phyloP scores from a whole-genome alignment of 805 yeast genomes.

The Saccharomycopsis lassenensis region DNA sequence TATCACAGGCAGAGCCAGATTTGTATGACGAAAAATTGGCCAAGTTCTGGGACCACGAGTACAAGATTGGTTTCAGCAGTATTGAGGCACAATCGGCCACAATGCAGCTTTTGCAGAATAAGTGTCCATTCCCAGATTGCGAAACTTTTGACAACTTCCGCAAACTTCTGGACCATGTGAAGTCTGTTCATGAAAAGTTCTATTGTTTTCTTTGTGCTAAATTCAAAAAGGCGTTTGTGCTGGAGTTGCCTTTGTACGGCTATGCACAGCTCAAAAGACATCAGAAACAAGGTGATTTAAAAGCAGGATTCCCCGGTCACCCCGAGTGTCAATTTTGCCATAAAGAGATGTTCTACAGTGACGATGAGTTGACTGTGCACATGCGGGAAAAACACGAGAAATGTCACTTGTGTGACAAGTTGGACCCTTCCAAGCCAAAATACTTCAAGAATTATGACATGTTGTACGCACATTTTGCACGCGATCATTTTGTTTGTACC shows the following conservation, averaged over 20 bases:
- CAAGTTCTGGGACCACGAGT: neutral
- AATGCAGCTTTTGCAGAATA: constrained; percentile 37
- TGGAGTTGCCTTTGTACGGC: constrained; percentile 55
- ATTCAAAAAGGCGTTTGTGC: constrained; percentile 67
- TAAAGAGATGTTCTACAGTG: constrained; percentile 69
- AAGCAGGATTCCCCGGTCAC: constrained; percentile 73
- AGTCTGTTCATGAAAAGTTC: constrained; percentile 46
- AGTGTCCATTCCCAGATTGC: constrained; percentile 40
- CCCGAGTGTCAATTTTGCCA: constrained; percentile 79
- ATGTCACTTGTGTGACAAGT: constrained; percentile 74
- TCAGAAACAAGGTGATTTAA: constrained; percentile 57
- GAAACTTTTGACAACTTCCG: constrained; percentile 38
- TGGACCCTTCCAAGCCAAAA: constrained; percentile 48
- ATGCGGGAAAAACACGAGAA: constrained; percentile 76
- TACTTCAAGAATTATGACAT: constrained; percentile 71
- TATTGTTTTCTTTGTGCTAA: constrained; percentile 69
- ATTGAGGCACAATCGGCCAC: constrained; percentile 37
- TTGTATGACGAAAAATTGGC: constrained; percentile 26
- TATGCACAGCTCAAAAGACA: constrained; percentile 58
- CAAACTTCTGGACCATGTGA: constrained; percentile 54
- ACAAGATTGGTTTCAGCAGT: constrained; percentile 40
- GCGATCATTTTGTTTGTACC: constrained; percentile 66
- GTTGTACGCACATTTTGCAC: constrained; percentile 63
- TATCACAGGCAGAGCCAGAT: neutral
- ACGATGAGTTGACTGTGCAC: constrained; percentile 76